phyloP scores from a whole-genome alignment of 2,329 filamentous ascomycete genomes.

The Periconia macrospinosa region DNA sequence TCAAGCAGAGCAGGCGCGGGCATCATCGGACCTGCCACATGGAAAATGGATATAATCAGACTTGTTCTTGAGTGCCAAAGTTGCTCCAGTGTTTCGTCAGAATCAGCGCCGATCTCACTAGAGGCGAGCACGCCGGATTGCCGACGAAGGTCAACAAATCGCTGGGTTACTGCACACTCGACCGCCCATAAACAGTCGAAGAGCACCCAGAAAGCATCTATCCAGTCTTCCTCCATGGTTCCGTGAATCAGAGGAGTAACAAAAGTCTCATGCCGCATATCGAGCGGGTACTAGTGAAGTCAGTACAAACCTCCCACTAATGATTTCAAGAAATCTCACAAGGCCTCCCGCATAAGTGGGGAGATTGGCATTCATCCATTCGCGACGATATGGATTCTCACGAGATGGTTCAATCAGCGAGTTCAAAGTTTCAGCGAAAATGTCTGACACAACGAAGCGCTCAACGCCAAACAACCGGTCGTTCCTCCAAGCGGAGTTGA shows the following conservation, averaged over 20 bases:
- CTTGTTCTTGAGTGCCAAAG: slow-evolving; percentile 23
- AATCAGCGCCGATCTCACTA: slow-evolving; percentile 11
- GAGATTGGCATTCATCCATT: slow-evolving; percentile 24
- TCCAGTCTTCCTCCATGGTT: slow-evolving; percentile 31
- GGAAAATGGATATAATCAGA: slow-evolving; percentile 28
- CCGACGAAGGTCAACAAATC: slow-evolving; percentile 36
- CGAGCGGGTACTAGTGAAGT: slow-evolving; percentile 35
- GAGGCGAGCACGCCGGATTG: slow-evolving; percentile 12
- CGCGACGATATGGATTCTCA: slow-evolving; percentile 19
- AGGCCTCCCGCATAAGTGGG: slow-evolving; percentile 34
- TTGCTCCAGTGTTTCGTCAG: slow-evolving; percentile 25
- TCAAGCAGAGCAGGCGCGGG: slow-evolving; percentile 21
- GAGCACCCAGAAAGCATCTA: slow-evolving; percentile 36
- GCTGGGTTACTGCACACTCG: slow-evolving; percentile 39
- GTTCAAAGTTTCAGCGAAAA: slow-evolving; percentile 34
- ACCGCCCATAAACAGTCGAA: slow-evolving; percentile 40
- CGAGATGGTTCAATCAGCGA: slow-evolving; percentile 16
- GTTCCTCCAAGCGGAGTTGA: slow-evolving; percentile 38
- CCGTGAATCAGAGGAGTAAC: slow-evolving; percentile 24
- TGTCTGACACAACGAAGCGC: slow-evolving; percentile 33
- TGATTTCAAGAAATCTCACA: slow-evolving; percentile 17
- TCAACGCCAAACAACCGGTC: slow-evolving; percentile 35
- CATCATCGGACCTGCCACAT: slow-evolving; percentile 21
- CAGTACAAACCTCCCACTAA: slow-evolving; percentile 5
- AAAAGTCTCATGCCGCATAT: slow-evolving; percentile 30